These are phyloP conservation scores for Cardamine occulta DNA, from an alignment of 345 rosid species.

Conservation along the genomic window DNA sequence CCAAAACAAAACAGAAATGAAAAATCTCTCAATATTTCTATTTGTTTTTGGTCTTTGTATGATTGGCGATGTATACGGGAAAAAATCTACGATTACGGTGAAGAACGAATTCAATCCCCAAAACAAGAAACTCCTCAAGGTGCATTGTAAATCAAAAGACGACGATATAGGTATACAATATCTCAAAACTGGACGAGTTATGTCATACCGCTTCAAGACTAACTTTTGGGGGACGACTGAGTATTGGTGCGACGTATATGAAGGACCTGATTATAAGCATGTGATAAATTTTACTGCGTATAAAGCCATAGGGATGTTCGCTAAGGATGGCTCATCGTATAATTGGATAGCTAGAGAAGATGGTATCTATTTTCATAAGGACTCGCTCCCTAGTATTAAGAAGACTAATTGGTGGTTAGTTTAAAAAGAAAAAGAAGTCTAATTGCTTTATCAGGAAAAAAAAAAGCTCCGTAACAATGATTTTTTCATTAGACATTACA, in stretches of 20 bases:
- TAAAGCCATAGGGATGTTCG: background rate
- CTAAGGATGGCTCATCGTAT: background rate
- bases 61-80: slow-evolving; percentile 13
- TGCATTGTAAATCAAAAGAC: background rate
- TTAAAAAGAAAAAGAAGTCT: background rate
- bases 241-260: background rate
- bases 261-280: background rate
- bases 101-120: background rate
- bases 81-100: background rate
- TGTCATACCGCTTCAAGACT: background rate
- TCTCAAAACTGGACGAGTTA: background rate
- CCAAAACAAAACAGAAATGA: slow-evolving; percentile 4
- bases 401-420: background rate
- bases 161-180: background rate
- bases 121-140: background rate
- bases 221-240: slow-evolving; percentile 17
- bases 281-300: background rate
- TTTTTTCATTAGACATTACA: background rate
- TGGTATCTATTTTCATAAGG: slow-evolving; percentile 10
- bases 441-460: background rate
- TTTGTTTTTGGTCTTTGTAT: slow-evolving; percentile 17
- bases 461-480: background rate
- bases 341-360: slow-evolving; percentile 15
- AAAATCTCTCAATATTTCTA: slow-evolving; percentile 17
- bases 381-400: background rate